A percentile compares a stretch with the other conserved stretches of the same genome.
Evolutionary conservation across 2,329 filamentous ascomycete genomes (phyloP).

Genomic region (Penicillium crustosum): DNA sequence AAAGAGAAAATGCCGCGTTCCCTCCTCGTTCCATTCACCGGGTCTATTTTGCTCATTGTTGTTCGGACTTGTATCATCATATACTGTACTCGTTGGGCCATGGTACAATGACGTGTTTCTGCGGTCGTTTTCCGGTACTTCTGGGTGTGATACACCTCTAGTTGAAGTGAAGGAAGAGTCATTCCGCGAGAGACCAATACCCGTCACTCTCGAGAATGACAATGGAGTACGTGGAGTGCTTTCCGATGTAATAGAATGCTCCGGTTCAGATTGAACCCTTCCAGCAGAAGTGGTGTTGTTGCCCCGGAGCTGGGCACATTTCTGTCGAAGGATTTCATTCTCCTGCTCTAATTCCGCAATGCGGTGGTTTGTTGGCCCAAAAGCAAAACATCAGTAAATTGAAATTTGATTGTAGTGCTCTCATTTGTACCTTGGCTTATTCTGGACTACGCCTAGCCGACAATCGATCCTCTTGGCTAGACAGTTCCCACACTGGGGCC

Average conservation of each 20-base stretch:
- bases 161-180: slow-evolving; percentile 8
- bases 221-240: slow-evolving; percentile 7
- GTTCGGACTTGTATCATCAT: slow-evolving; percentile 22
- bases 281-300: neutral
- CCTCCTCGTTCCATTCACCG: slow-evolving; percentile 17
- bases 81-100: slow-evolving; percentile 26
- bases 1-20: slow-evolving; percentile 25
- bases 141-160: slow-evolving; percentile 19
- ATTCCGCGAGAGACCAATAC: slow-evolving; percentile 10
- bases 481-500: slow-evolving; percentile 50
- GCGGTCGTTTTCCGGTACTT: slow-evolving; percentile 21
- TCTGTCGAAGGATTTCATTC: slow-evolving; percentile 25
- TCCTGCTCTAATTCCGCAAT: slow-evolving; percentile 27
- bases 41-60: slow-evolving; percentile 2
- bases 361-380: slow-evolving; percentile 30
- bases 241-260: slow-evolving; percentile 5
- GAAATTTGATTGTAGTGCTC: neutral
- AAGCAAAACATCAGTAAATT: neutral
- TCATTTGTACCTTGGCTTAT: slow-evolving; percentile 25
- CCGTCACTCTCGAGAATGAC: neutral
- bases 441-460: slow-evolving; percentile 40
- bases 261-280: slow-evolving; percentile 6
- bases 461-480: slow-evolving; percentile 48
- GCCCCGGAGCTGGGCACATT: slow-evolving; percentile 9
- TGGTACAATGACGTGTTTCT: slow-evolving; percentile 23